These are phyloP conservation scores for Metschnikowia henanensis DNA, from an alignment of 805 yeast genomes.

Conservation along the genomic window DNA sequence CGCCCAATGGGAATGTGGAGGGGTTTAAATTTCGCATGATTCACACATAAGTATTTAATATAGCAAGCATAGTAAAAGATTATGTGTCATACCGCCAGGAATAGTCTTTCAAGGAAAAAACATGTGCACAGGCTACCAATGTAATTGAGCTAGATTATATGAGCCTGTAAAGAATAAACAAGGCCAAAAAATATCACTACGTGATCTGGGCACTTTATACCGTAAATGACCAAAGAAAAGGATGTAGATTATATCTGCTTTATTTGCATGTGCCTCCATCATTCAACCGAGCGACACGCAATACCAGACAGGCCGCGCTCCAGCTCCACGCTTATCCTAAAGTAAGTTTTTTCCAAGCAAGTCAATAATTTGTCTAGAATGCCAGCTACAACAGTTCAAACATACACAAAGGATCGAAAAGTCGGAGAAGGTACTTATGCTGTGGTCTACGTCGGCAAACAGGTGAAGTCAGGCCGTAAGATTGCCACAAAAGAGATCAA, in stretches of 20 bases:
- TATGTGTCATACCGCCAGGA: too few relatives aligned
- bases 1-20: conserved; percentile 80
- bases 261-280: too few relatives aligned
- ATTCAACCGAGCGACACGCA: too few relatives aligned
- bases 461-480: conserved; percentile 49
- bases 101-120: too few relatives aligned
- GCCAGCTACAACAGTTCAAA: conserved; percentile 10
- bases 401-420: conserved; percentile 62
- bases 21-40: conserved; percentile 4
- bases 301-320: too few relatives aligned
- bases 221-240: too few relatives aligned
- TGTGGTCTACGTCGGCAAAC: conserved; percentile 84
- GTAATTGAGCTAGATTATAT: too few relatives aligned
- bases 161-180: too few relatives aligned
- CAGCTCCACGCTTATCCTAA: not conserved
- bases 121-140: too few relatives aligned
- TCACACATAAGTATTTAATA: not conserved
- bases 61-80: not conserved
- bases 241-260: too few relatives aligned
- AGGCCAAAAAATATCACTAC: too few relatives aligned
- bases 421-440: conserved; percentile 99
- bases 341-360: not conserved
- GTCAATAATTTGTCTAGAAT: not conserved
- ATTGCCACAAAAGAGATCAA: conserved; percentile 96
- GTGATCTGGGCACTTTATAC: too few relatives aligned